phyloP scores from a whole-genome alignment of 495 filamentous ascomycete genomes.

The Penicillium bialowiezense region DNA sequence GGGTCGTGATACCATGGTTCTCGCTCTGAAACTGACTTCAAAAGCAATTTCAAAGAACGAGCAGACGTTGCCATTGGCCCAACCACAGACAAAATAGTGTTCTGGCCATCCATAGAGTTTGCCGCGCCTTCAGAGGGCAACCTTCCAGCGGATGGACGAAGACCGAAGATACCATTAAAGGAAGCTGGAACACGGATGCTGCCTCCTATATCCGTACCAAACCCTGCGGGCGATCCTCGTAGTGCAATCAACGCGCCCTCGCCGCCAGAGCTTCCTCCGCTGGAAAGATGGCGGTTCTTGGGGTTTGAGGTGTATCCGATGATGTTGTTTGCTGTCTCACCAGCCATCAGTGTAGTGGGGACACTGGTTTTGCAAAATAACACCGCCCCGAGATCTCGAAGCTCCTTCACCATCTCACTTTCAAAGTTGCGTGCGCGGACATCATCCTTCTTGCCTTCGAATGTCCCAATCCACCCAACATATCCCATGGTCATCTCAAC shows the following conservation, averaged over 20 bases:
- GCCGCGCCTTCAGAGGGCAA: slow-evolving; percentile 44
- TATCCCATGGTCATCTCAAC: slow-evolving; percentile 67
- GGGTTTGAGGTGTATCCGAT: slow-evolving; percentile 52
- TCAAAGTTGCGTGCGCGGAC: no score
- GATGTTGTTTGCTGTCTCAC: slow-evolving; percentile 58
- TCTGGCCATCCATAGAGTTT: slow-evolving; percentile 59
- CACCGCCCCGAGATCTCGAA: slow-evolving; percentile 56
- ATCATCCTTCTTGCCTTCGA: no score
- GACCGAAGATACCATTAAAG: slow-evolving; percentile 61
- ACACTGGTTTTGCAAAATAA: slow-evolving; percentile 66
- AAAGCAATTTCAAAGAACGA: slow-evolving; percentile 48
- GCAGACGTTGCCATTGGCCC: slow-evolving; percentile 53
- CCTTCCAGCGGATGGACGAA: slow-evolving; percentile 44
- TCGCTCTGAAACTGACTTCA: slow-evolving; percentile 51
- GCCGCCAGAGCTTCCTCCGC: slow-evolving; percentile 61
- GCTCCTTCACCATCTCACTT: slow-evolving; percentile 51
- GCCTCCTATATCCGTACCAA: slow-evolving; percentile 73
- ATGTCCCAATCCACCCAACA: slow-evolving; percentile 50
- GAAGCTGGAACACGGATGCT: slow-evolving; percentile 64
- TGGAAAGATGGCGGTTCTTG: slow-evolving; percentile 44
- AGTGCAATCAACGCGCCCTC: slow-evolving; percentile 57
- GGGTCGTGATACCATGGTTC: slow-evolving; percentile 67
- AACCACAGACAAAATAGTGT: slow-evolving; percentile 53
- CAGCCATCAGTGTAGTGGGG: slow-evolving; percentile 58
- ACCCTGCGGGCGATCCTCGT: slow-evolving; percentile 52